Base-by-base conservation (phyloP, 75 land plant species). In the Adiantum capillusveneris region DNA sequence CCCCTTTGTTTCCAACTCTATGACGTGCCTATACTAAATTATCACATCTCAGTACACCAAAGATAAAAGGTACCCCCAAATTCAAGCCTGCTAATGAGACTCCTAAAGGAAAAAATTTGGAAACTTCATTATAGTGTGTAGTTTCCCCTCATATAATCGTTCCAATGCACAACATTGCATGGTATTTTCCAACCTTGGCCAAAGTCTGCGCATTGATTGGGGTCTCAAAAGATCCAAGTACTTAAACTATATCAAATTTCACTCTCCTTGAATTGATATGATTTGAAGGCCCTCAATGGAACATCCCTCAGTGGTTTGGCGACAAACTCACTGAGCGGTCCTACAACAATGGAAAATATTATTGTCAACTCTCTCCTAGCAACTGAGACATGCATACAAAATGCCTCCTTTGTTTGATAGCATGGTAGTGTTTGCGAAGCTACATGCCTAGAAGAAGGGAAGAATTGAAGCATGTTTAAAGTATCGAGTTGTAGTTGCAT, bases 121-220 rank as follows among this genome's bases (percentile, higher is more conserved):
- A 95, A 48, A 93, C 98, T 39, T 95, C 94, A 62, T 93, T 95
- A 79, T 93, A 93, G 56, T 93, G 98, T 36, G 89, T 73, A 25
- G 98, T 93, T 57, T 84, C 82, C 53, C 98, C 98, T 79, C 90
- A 83, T 36, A 93, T 70, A 86, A 93, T 90, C 59, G 98, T 94
- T 45, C 98, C 98, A 75, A 93, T 88, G 58, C 98, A 93, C 53
- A 93, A 27, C 11, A 93, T 60, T 25, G 98, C 89, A 70, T 85
- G 46, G 52, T 80, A 93, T 30, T 77, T 77, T 31, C 72, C 68
- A 9, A 84, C 74, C 60, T 76, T 80, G 25, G 78, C 98, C 20
- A 88, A 78, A 25, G 63, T 65, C 63, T 80, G 79, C 7, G 98
- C 95, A 57, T 75, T 79, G 14, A 93, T 61, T 36, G 89, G 89